Conservation (phyloP, 2,329 filamentous ascomycete species). For the Nemania sp. region DNA sequence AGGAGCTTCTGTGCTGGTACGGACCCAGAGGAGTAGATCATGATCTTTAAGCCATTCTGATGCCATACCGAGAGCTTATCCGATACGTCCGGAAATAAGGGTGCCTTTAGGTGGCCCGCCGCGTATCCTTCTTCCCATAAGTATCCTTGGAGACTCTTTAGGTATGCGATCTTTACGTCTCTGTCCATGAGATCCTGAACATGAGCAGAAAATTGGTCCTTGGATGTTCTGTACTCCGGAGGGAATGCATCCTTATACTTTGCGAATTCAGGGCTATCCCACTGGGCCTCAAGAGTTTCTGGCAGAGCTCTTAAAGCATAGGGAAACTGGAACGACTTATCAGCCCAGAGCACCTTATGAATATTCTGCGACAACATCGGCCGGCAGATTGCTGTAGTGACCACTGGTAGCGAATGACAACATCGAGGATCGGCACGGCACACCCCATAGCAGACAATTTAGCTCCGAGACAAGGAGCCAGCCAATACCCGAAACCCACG, state of each 20-base stretch:
- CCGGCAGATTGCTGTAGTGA: constrained; percentile 1
- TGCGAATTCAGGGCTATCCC: constrained; percentile 67
- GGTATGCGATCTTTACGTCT: constrained; percentile 76
- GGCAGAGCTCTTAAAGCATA: constrained; percentile 73
- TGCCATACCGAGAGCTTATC: constrained; percentile 65
- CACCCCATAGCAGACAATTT: constrained; percentile 16
- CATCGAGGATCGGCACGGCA: constrained; percentile 18
- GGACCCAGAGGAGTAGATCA: constrained; percentile 83
- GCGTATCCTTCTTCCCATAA: constrained; percentile 78
- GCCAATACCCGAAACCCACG: constrained; percentile 20
- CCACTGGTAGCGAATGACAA: constrained; percentile 17
- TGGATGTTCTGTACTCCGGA: constrained; percentile 61
- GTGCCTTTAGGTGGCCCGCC: constrained; percentile 69
- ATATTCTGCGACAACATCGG: constrained; percentile 8
- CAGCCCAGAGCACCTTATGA: constrained; percentile 6
- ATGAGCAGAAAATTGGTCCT: constrained; percentile 65
- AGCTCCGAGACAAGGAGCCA: constrained; percentile 15
- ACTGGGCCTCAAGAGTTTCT: constrained; percentile 65
- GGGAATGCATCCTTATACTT: constrained; percentile 75
- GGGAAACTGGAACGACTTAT: constrained; percentile 63
- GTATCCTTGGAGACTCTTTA: constrained; percentile 80
- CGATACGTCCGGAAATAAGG: constrained; percentile 76
- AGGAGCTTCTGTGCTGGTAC: constrained; percentile 80
- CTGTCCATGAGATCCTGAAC: constrained; percentile 70
- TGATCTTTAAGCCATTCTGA: constrained; percentile 58